A percentile compares a stretch with the other conserved stretches of the same genome.
Conservation (phyloP, 176 grass and related monocot genomes). For the Secale cereale region DNA sequence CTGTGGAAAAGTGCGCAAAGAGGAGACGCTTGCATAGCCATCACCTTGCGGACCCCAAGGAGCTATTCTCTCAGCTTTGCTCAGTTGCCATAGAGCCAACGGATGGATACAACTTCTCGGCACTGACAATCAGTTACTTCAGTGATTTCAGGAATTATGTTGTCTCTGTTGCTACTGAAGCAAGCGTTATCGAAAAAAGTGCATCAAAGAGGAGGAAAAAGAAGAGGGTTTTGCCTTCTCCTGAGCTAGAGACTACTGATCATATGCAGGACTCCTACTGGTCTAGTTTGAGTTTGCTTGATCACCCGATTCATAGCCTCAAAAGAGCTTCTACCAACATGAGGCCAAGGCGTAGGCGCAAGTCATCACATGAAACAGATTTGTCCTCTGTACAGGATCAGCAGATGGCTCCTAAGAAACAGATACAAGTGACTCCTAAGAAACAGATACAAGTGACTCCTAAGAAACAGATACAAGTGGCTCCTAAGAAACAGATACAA, state of each 20-base stretch:
- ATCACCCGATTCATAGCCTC: constrained; percentile 50
- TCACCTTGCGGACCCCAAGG: constrained; percentile 57
- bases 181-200: constrained; percentile 49
- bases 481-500: constrained; percentile 59
- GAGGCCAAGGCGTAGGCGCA: constrained; percentile 45
- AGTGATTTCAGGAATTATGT: constrained; percentile 79
- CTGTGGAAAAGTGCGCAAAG: constrained; percentile 52
- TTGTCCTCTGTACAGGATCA: constrained; percentile 26
- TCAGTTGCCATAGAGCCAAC: constrained; percentile 55
- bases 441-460: constrained; percentile 56
- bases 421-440: constrained; percentile 33
- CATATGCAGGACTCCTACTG: constrained; percentile 99
- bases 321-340: constrained; percentile 34
- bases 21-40: constrained; percentile 57
- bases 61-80: constrained; percentile 67
- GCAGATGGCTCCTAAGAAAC: constrained; percentile 41
- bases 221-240: constrained; percentile 48
- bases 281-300: constrained; percentile 82
- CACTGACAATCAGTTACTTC: constrained; percentile 59
- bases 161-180: constrained; percentile 61
- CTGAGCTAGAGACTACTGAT: constrained; percentile 54
- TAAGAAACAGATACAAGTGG: constrained; percentile 51
- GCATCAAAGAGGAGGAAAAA: constrained; percentile 64
- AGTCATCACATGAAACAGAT: constrained; percentile 30
- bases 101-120: constrained; percentile 40